phyloP scores from a whole-genome alignment of 2,329 filamentous ascomycete genomes.

The Mariannaea elegans region DNA sequence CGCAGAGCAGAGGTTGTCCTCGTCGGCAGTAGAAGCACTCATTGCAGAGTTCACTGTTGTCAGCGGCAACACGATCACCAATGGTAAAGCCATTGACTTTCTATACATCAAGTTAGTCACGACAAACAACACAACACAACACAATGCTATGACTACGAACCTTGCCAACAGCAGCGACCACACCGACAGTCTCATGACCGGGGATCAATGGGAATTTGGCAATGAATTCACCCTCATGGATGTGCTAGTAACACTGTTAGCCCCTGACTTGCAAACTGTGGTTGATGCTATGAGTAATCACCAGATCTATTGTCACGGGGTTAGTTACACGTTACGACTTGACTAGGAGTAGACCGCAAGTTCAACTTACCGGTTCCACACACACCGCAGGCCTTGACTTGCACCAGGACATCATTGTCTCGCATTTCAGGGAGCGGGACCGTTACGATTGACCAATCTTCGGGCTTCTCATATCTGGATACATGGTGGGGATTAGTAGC shows the following conservation, averaged over 20 bases:
- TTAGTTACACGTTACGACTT: conserved; percentile 31
- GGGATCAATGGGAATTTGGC: conserved; percentile 72
- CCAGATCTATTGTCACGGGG: conserved; percentile 44
- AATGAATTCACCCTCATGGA: conserved; percentile 75
- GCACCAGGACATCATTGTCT: conserved; percentile 68
- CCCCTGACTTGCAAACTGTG: neutral
- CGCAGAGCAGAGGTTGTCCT: conserved; percentile 73
- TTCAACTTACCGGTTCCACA: conserved; percentile 62
- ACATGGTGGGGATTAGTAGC: conserved; percentile 17
- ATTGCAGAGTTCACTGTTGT: conserved; percentile 73
- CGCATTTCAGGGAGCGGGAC: conserved; percentile 69
- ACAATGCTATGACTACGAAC: conserved; percentile 22
- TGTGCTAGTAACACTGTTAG: conserved; percentile 51
- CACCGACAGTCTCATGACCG: conserved; percentile 74
- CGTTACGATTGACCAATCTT: conserved; percentile 67
- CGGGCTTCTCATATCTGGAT: conserved; percentile 67
- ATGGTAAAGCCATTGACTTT: conserved; percentile 68
- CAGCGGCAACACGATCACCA: conserved; percentile 71
- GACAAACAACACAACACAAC: neutral
- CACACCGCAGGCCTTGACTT: conserved; percentile 74
- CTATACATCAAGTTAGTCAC: conserved; percentile 31
- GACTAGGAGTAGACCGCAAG: neutral
- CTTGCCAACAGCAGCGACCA: conserved; percentile 66
- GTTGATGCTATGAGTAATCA: conserved; percentile 30
- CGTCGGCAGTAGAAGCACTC: conserved; percentile 79